These are phyloP conservation scores for Rhodamnia rubescens DNA, from an alignment of 345 rosid species.

Conservation along the genomic window DNA sequence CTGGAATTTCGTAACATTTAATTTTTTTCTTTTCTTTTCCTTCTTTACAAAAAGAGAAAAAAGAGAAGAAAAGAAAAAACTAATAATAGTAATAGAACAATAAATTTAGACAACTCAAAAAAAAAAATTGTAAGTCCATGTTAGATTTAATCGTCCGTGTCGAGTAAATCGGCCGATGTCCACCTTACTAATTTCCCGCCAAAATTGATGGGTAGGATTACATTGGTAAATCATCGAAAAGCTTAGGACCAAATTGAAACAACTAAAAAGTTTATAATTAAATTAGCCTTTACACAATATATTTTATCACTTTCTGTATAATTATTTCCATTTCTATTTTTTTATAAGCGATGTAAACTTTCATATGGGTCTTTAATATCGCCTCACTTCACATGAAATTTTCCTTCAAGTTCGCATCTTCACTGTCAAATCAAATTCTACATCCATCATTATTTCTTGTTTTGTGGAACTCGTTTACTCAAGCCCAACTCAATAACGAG, in stretches of 20 bases:
- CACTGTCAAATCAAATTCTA: too few relatives aligned
- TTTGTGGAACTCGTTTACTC: too few relatives aligned
- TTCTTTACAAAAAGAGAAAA: background rate
- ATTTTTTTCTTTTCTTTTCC: background rate
- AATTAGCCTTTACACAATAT: background rate
- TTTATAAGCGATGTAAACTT: too few relatives aligned
- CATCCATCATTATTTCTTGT: too few relatives aligned
- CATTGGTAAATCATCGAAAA: background rate
- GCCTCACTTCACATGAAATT: too few relatives aligned
- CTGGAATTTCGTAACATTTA: background rate
- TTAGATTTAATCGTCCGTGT: rapidly evolving
- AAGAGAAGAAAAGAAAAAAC: background rate
- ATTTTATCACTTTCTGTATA: background rate
- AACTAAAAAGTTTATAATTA: background rate
- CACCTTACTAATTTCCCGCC: rapidly evolving
- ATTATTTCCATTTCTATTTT: too few relatives aligned
- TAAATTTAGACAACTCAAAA: background rate
- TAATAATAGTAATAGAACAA: too few relatives aligned
- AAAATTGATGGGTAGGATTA: background rate
- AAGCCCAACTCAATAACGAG: too few relatives aligned
- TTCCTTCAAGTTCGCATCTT: too few relatives aligned
- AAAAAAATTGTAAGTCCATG: background rate
- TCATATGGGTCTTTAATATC: too few relatives aligned
- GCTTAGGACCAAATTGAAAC: background rate
- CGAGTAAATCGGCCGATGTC: background rate